Percentiles rank a stretch among this genome's conserved stretches.
These are phyloP conservation scores for Rhodamnia rubescens DNA, from an alignment of 345 rosid genomes.

Conservation along the genomic window DNA sequence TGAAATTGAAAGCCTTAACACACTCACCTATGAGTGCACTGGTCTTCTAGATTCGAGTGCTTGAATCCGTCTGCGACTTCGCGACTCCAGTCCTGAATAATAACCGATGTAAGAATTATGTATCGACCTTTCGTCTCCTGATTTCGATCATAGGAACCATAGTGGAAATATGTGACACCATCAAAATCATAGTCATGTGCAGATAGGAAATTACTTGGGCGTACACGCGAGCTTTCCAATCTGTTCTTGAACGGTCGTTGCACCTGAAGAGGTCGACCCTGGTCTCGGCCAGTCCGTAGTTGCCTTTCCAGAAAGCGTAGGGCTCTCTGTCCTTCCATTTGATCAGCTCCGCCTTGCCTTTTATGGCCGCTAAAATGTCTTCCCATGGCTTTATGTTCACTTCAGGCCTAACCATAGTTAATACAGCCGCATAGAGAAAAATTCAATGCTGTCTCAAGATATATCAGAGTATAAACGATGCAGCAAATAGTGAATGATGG, in stretches of 20 bases:
- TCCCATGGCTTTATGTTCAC: slow-evolving; percentile 26
- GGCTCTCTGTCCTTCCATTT: slow-evolving; percentile 22
- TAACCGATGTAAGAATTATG: slow-evolving; percentile 5
- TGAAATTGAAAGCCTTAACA: slow-evolving; percentile 10
- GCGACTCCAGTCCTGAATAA: slow-evolving; percentile 10
- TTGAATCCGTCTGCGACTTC: slow-evolving; percentile 13
- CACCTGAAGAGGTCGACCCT: slow-evolving; percentile 17
- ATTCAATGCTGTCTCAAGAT: slow-evolving; percentile 40
- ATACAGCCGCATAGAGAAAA: too few relatives aligned
- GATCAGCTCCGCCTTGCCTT: slow-evolving; percentile 8
- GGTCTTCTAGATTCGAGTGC: slow-evolving; percentile 33
- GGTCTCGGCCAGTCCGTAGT: slow-evolving; percentile 15
- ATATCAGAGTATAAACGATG: neutral
- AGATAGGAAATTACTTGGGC: neutral
- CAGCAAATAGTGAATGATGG: slow-evolving; percentile 16
- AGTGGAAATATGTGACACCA: neutral
- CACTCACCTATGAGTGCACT: slow-evolving; percentile 42
- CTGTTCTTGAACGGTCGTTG: slow-evolving; percentile 3
- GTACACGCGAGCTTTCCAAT: slow-evolving; percentile 17
- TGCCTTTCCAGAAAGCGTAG: slow-evolving; percentile 34
- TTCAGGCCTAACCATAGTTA: slow-evolving; percentile 11
- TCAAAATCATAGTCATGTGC: neutral
- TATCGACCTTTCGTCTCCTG: neutral
- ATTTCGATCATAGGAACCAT: neutral
- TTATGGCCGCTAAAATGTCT: slow-evolving; percentile 1